Evolutionary conservation across 2,329 filamentous ascomycete species (phyloP).

Genomic region (Neofusicoccum cordaticola): DNA sequence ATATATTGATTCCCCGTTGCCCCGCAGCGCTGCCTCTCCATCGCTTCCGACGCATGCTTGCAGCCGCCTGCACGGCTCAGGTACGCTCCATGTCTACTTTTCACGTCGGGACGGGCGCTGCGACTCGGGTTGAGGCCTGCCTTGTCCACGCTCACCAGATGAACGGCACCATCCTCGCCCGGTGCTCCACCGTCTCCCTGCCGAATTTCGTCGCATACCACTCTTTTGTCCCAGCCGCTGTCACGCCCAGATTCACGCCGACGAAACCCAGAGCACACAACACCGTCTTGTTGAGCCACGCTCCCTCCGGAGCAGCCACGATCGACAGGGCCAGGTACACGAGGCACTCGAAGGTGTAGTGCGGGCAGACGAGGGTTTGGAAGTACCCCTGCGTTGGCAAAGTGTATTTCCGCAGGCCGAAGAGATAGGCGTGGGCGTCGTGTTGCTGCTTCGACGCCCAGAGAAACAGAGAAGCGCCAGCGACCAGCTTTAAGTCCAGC

Average conservation of each 20-base stretch:
- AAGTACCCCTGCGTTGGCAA: slow-evolving; percentile 75
- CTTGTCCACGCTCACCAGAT: slow-evolving; percentile 34
- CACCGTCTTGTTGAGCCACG: slow-evolving; percentile 69
- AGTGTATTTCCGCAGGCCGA: slow-evolving; percentile 59
- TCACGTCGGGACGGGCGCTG: neutral
- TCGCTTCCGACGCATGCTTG: neutral
- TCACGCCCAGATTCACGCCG: slow-evolving; percentile 73
- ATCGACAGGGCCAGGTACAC: slow-evolving; percentile 79
- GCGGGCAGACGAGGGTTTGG: slow-evolving; percentile 71
- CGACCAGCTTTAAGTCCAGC: neutral
- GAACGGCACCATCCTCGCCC: slow-evolving; percentile 75
- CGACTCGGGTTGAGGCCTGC: neutral
- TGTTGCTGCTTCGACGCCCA: slow-evolving; percentile 72
- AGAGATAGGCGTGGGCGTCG: slow-evolving; percentile 51
- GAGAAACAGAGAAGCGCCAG: slow-evolving; percentile 59
- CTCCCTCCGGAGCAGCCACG: slow-evolving; percentile 66
- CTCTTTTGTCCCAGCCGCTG: slow-evolving; percentile 70
- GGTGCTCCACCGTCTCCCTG: slow-evolving; percentile 56
- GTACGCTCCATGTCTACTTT: neutral
- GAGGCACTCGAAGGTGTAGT: slow-evolving; percentile 85
- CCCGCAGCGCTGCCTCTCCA: neutral
- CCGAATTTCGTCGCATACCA: slow-evolving; percentile 83
- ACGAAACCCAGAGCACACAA: slow-evolving; percentile 71
- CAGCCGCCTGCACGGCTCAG: neutral
- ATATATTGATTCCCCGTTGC: neutral